Conservation (phyloP, 2,329 filamentous ascomycete species). For the Ascosphaera acerosa region DNA sequence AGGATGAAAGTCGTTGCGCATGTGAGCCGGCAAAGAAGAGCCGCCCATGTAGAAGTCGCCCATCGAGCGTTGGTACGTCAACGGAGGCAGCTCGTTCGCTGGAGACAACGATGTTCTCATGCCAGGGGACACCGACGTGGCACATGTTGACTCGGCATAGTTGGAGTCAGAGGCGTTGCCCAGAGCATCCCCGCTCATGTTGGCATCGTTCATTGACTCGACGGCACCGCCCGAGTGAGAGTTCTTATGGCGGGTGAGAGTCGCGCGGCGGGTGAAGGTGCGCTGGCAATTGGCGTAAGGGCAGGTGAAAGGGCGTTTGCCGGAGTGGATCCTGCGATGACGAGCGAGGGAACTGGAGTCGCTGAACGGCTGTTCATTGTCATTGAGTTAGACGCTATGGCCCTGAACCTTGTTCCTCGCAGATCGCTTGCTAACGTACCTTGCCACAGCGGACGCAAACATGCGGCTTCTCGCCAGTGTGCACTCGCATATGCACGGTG, state of each 20-base stretch:
- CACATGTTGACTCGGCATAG: no score
- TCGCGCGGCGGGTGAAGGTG: conserved; percentile 89
- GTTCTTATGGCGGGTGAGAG: conserved; percentile 83
- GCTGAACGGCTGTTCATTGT: conserved; percentile 50
- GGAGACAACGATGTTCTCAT: conserved; percentile 65
- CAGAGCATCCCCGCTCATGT: no score
- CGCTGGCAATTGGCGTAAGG: conserved; percentile 95
- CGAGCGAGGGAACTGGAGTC: conserved; percentile 85
- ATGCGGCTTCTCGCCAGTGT: conserved; percentile 95
- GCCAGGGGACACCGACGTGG: conserved; percentile 57
- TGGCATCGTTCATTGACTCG: conserved; percentile 73
- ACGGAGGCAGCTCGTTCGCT: conserved; percentile 42
- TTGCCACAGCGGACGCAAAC: conserved; percentile 94
- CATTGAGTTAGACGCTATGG: conserved; percentile 4
- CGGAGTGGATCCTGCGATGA: conserved; percentile 83
- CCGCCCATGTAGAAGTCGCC: conserved; percentile 58
- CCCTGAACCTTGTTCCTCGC: conserved; percentile 1
- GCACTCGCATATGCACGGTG: conserved; percentile 83
- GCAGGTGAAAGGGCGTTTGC: conserved; percentile 91
- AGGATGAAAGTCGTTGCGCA: conserved; percentile 49
- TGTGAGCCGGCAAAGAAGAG: conserved; percentile 56
- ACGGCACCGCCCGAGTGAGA: conserved; percentile 89
- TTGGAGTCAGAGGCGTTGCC: no score
- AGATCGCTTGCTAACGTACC: conserved; percentile 27
- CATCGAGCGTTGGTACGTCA: conserved; percentile 40